Conservation (phyloP, 2,329 filamentous ascomycete genomes). For the Xylaria digitata region DNA sequence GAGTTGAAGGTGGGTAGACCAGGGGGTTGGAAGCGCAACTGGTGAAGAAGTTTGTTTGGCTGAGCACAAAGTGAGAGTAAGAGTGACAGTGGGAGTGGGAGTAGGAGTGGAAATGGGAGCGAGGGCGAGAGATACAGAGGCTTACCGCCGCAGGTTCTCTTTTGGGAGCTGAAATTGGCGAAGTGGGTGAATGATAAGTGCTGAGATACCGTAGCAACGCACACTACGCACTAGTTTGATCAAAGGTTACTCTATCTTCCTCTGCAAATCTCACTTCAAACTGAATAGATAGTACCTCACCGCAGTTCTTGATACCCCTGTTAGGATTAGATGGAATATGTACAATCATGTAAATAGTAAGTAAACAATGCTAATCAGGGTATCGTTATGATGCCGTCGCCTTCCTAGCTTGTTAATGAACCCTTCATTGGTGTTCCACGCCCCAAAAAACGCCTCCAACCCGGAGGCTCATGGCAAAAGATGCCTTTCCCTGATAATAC, state of each 20-base stretch:
- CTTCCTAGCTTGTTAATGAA: slow-evolving; percentile 28
- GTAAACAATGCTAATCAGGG: slow-evolving; percentile 43
- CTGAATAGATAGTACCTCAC: slow-evolving; percentile 6
- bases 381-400: slow-evolving; percentile 44
- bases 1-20: background rate
- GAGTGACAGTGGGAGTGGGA: too few relatives aligned
- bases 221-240: background rate
- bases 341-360: slow-evolving; percentile 46
- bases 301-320: slow-evolving; percentile 5
- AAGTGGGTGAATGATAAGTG: background rate
- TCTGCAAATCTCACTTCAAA: slow-evolving; percentile 7
- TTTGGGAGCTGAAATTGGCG: slow-evolving; percentile 8
- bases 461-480: slow-evolving; percentile 29
- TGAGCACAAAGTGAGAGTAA: background rate
- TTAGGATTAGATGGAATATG: slow-evolving; percentile 38
- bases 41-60: background rate
- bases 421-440: slow-evolving; percentile 27
- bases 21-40: background rate
- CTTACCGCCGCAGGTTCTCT: background rate
- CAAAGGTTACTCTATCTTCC: slow-evolving; percentile 6
- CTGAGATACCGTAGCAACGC: slow-evolving; percentile 16
- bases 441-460: slow-evolving; percentile 24
- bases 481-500: slow-evolving; percentile 36
- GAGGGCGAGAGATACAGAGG: too few relatives aligned
- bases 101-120: too few relatives aligned